phyloP scores from a whole-genome alignment of 768 basidiomycete genomes.

The Mycena polygramma region DNA sequence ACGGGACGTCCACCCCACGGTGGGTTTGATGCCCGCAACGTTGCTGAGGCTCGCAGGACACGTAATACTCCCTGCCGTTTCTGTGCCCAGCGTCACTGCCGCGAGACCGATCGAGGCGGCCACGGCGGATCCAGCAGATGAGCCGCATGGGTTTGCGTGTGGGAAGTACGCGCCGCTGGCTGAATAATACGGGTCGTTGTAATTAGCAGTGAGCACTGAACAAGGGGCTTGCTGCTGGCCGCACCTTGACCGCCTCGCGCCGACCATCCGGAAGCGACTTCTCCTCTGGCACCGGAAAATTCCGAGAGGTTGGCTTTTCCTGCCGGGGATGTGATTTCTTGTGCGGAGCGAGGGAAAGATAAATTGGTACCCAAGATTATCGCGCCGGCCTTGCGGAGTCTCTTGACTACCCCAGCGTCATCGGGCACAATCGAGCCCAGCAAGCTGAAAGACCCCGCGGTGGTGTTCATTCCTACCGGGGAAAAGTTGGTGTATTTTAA shows the following conservation, averaged over 20 bases:
- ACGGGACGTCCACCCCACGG: slow-evolving; percentile 69
- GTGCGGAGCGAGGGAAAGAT: neutral
- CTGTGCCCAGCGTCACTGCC: slow-evolving; percentile 61
- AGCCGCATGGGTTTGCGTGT: slow-evolving; percentile 67
- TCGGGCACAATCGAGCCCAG: slow-evolving; percentile 59
- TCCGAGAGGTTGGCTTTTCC: slow-evolving; percentile 4
- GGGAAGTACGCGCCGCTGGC: slow-evolving; percentile 61
- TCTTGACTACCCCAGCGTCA: slow-evolving; percentile 60
- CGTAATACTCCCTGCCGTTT: slow-evolving; percentile 68
- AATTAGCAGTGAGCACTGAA: too few species aligned
- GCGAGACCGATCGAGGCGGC: slow-evolving; percentile 66
- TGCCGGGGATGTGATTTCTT: neutral
- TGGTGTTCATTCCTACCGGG: slow-evolving; percentile 57
- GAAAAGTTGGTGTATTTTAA: neutral
- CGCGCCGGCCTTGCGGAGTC: slow-evolving; percentile 56
- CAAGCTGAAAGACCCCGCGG: slow-evolving; percentile 59
- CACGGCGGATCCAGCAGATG: slow-evolving; percentile 69
- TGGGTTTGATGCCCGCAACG: slow-evolving; percentile 71
- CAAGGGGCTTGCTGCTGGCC: neutral
- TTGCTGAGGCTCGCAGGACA: slow-evolving; percentile 66
- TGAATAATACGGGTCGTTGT: neutral
- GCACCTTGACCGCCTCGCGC: neutral
- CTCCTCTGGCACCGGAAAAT: neutral
- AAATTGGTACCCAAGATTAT: slow-evolving; percentile 55
- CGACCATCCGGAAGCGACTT: neutral